Base-by-base conservation (phyloP, 768 basidiomycete genomes). In the Leucocoprinus leucothites region DNA sequence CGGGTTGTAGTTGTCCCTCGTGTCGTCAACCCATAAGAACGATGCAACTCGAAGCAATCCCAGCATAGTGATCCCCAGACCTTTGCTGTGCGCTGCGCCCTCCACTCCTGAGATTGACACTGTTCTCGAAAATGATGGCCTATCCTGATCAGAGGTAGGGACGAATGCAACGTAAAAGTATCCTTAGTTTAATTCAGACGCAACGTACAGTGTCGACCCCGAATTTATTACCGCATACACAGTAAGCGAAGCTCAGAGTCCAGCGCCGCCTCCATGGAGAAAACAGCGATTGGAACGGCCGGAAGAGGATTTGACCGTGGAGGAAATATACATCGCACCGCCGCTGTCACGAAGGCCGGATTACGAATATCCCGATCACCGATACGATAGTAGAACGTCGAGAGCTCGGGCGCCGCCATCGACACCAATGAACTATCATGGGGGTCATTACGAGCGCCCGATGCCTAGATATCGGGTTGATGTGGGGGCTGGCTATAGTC, bases 181-280 rank as follows among this genome's bases (percentile, higher is more conserved):
- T 5, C 11, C 31, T 31, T 31, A 11, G 31, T 5, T 11, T 31
- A 11, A 31, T 31, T 31, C 31, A 31, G 31, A 31, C 11, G 11
- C 5, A 31, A 5, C 31, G 25, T 26, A n/a, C 16, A 38, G 38
- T 22, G 18, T 11, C 3, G 19, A 36, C 2, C 46, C 46, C 22
- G 44, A 47, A 28, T 35, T 53, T 26, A 31, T 45, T 24, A 47
- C 53, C 3, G 38, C 46, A 16, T 55, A 55, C 36, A 48, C 53
- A 47, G 53, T 55, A 9, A 55, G 53, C 46, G 53, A 55, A 11
- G 45, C 28, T 31, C 45, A 55, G 9, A 55, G 35, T 41, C 53
- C 53, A 31, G 36, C 16, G n/a, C 35, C 46, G 8, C 6, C 3
- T 31, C 31, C 31, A 8, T 44, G 51, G 51, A 35, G 24, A 28